A percentile compares a stretch with the other conserved stretches of the same genome.
Evolutionary conservation across 345 rosid genomes (phyloP).

Genomic region (Gossypium longicalyx): DNA sequence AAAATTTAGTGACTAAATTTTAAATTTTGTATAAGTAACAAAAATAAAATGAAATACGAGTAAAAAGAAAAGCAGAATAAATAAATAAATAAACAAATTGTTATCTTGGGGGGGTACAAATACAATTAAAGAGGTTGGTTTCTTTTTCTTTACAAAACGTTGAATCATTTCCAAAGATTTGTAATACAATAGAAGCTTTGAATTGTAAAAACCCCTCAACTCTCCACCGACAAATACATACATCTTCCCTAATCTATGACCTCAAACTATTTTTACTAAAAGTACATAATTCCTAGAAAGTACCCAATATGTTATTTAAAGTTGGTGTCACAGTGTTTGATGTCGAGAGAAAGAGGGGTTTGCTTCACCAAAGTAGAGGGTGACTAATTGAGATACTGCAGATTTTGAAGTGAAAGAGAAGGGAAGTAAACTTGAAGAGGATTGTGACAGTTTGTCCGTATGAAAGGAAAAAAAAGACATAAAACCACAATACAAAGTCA

Average conservation of each 20-base stretch:
- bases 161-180: too few species aligned
- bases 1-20: too few species aligned
- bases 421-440: conserved; percentile 24
- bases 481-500: conserved; percentile 13
- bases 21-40: too few species aligned
- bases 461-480: neutral
- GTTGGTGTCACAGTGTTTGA: conserved; percentile 1
- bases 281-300: neutral
- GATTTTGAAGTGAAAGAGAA: conserved; percentile 16
- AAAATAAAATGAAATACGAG: too few species aligned
- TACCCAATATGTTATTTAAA: neutral
- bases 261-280: neutral
- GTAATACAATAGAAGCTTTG: too few species aligned
- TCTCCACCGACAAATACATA: neutral
- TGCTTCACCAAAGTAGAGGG: neutral
- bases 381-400: neutral
- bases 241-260: neutral
- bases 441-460: conserved; percentile 1
- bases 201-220: too few species aligned
- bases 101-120: too few species aligned
- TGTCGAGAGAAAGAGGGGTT: neutral
- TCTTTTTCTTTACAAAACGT: too few species aligned
- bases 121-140: too few species aligned
- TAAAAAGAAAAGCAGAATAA: too few species aligned
- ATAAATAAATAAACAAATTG: too few species aligned